A percentile compares a stretch with the other conserved stretches of the same genome.
Evolutionary conservation across 2,329 filamentous ascomycete species (phyloP).

Genomic region (Thielaviopsis ethacetica): DNA sequence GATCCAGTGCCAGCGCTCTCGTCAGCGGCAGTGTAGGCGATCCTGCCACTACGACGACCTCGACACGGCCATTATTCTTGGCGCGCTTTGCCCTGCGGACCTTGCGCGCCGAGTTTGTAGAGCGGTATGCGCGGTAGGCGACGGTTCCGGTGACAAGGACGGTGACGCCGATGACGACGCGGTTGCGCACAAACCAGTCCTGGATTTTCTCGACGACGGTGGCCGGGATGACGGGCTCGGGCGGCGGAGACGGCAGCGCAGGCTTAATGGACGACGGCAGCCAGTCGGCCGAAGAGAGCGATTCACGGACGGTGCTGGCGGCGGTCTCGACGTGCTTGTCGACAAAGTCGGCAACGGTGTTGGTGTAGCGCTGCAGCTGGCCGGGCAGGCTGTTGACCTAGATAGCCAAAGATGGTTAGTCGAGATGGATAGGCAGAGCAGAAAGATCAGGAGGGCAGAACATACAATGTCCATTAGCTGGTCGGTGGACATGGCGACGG

Average conservation of each 20-base stretch:
- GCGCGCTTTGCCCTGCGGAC: slow-evolving; percentile 62
- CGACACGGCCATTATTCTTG: slow-evolving; percentile 62
- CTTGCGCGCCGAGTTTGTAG: slow-evolving; percentile 42
- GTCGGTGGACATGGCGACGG: slow-evolving; percentile 52
- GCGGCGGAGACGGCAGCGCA: slow-evolving; percentile 22
- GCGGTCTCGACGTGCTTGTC: slow-evolving; percentile 67
- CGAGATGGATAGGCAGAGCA: neutral
- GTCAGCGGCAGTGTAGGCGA: slow-evolving; percentile 72
- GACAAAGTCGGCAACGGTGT: slow-evolving; percentile 60
- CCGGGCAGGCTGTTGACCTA: slow-evolving; percentile 8
- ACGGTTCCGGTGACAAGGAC: slow-evolving; percentile 55
- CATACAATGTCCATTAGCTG: slow-evolving; percentile 64
- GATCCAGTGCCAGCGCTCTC: slow-evolving; percentile 64
- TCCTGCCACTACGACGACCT: slow-evolving; percentile 81
- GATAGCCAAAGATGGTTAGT: neutral
- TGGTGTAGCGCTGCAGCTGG: slow-evolving; percentile 54
- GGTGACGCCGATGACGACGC: slow-evolving; percentile 54
- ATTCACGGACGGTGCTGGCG: slow-evolving; percentile 53
- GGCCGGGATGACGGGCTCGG: slow-evolving; percentile 23
- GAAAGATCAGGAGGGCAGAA: neutral
- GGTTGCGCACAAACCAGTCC: slow-evolving; percentile 57
- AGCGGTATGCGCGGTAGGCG: slow-evolving; percentile 34
- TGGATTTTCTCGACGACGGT: slow-evolving; percentile 37
- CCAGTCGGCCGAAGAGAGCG: slow-evolving; percentile 52
- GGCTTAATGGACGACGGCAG: slow-evolving; percentile 52